phyloP scores from a whole-genome alignment of 2,329 filamentous ascomycete genomes.

The Penicillium sp. region DNA sequence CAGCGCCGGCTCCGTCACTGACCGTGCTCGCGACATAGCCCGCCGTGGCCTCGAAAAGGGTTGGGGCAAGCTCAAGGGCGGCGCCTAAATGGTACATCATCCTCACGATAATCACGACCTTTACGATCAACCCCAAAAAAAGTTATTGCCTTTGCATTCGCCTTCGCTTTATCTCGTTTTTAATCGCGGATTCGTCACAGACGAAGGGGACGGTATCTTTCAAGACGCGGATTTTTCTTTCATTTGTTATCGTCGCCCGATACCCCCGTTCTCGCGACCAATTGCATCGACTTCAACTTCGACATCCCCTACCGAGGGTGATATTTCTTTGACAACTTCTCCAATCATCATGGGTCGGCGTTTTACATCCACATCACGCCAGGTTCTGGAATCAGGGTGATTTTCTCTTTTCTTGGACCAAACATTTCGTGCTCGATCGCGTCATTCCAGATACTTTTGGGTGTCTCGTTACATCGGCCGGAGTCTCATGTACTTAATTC shows the following conservation, averaged over 20 bases:
- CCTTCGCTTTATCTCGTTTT: slow-evolving; percentile 6
- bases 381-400: not conserved
- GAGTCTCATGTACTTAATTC: slow-evolving; percentile 7
- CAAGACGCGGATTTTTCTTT: not conserved
- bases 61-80: slow-evolving; percentile 39
- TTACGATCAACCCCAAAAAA: slow-evolving; percentile 24
- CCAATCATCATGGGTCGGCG: slow-evolving; percentile 13
- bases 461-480: slow-evolving; percentile 11
- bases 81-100: slow-evolving; percentile 22
- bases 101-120: slow-evolving; percentile 17
- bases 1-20: slow-evolving; percentile 34
- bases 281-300: not conserved
- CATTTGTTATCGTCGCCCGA: slow-evolving; percentile 7
- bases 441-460: not conserved
- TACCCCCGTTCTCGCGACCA: slow-evolving; percentile 9
- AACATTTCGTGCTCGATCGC: not conserved
- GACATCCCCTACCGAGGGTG: not conserved
- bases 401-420: not conserved
- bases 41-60: slow-evolving; percentile 36
- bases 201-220: not conserved
- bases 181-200: slow-evolving; percentile 7
- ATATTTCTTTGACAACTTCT: slow-evolving; percentile 1
- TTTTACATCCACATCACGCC: slow-evolving; percentile 3
- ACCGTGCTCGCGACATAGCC: slow-evolving; percentile 34
- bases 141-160: slow-evolving; percentile 21